Conservation (phyloP, 345 rosid genomes). For the Rhizophora mangle region DNA sequence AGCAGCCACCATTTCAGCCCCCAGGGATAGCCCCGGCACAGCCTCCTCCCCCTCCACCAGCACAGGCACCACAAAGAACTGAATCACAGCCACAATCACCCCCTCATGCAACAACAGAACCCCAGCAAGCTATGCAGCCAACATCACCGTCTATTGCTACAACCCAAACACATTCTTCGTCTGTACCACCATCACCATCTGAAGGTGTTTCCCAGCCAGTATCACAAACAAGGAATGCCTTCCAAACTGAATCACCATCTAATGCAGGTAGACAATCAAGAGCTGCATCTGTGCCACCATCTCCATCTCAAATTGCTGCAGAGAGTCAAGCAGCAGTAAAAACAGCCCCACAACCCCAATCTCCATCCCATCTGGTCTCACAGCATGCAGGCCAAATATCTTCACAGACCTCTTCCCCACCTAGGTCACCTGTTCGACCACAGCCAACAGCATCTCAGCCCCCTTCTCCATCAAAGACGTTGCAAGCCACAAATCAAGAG, state of each 20-base stretch:
- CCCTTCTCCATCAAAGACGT: not conserved
- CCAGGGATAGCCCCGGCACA: slow-evolving; percentile 28
- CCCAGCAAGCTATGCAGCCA: not conserved
- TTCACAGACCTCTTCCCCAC: slow-evolving; percentile 31
- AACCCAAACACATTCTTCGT: slow-evolving; percentile 10
- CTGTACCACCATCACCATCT: slow-evolving; percentile 29
- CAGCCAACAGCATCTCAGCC: not conserved
- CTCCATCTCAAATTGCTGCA: slow-evolving; percentile 5
- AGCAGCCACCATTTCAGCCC: slow-evolving; percentile 40
- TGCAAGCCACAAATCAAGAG: no score
- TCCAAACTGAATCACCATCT: slow-evolving; percentile 24
- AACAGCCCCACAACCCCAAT: slow-evolving; percentile 24
- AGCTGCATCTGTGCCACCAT: slow-evolving; percentile 20
- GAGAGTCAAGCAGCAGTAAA: slow-evolving; percentile 25
- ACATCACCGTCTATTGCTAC: slow-evolving; percentile 21
- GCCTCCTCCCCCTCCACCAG: slow-evolving; percentile 17
- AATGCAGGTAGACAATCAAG: slow-evolving; percentile 26
- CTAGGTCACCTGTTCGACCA: slow-evolving; percentile 18
- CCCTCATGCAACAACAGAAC: slow-evolving; percentile 9
- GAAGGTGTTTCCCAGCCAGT: slow-evolving; percentile 14
- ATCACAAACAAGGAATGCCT: slow-evolving; percentile 18
- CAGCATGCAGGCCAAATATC: slow-evolving; percentile 15
- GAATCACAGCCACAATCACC: slow-evolving; percentile 23
- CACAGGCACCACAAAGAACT: slow-evolving; percentile 16
- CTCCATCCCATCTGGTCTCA: slow-evolving; percentile 18